Evolutionary conservation across 2,329 filamentous ascomycete genomes (phyloP), one percentile per base, ranked within the genome.

Genomic region (Fragosphaeria purpurea): DNA sequence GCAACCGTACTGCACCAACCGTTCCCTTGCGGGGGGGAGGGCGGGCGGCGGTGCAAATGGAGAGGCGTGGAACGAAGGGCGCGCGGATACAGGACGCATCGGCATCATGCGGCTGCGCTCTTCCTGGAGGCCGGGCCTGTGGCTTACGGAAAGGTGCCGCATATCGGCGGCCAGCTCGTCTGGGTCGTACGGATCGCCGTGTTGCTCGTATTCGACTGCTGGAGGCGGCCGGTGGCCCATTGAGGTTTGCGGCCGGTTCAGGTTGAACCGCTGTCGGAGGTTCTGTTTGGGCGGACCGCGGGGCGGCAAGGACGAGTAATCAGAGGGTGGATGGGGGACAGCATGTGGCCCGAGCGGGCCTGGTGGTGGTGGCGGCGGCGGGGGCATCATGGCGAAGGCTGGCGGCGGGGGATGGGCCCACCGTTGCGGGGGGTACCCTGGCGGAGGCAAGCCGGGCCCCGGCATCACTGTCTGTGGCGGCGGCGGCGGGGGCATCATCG

Each of bases 71-170:
- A 44, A 9, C 44, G 58, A 60, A 7, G 68, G 70, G 11, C 72
- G 64, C 45, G 61, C 58, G 8, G 63, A 62, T 4, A 74, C 74
- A 9, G 75, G 74, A 30, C 76, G 75, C 74, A 77, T 76, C 34
- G 66, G 64, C 46, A 50, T 12, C 8, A 11, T n/a, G 12, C 35
- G 48, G 8, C 59, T 63, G 35, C 70, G 67, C 47, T 75, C 73
- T 1, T 75, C 70, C 0, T 72, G 67, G 7, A 65, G 60, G 50
- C 68, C 71, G 49, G 55, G 59, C 56, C 60, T 65, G 58, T 63
- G 69, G 10, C 63, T 63, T 37, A 65, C 59, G 1, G 75, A 76
- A n/a, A 68, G 56, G 30, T 71, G 70, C 32, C 73, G 67, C 5
- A 62, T 45, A 1, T 72, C 53, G 4, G 60, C 61, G 10, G 45